Conservation (phyloP, 2,329 filamentous ascomycete genomes). For the Plenodomus lindquistii region DNA sequence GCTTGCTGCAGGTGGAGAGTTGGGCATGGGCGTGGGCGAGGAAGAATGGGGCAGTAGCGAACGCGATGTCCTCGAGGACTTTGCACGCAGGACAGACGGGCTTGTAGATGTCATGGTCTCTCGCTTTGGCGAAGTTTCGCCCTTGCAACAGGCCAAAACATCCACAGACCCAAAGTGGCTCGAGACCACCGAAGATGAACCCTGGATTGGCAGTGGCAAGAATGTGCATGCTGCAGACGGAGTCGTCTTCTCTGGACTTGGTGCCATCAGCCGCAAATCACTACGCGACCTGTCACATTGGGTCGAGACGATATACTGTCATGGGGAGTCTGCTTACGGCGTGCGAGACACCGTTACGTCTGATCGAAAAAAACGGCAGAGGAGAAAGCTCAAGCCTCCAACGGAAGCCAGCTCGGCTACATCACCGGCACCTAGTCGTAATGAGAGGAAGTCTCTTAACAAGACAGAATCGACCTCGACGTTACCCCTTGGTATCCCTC, state of each 20-base stretch:
- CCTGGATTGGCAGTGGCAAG: constrained; percentile 75
- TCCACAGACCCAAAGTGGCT: constrained; percentile 27
- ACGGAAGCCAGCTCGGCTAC: constrained; percentile 3
- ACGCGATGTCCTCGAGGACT: constrained; percentile 88
- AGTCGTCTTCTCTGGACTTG: constrained; percentile 81
- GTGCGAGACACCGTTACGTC: constrained; percentile 77
- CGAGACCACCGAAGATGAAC: constrained; percentile 33
- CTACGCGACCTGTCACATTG: constrained; percentile 76
- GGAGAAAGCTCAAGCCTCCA: constrained; percentile 33
- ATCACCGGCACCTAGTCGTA: constrained; percentile 4
- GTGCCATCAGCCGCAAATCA: constrained; percentile 71
- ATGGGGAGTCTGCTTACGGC: constrained; percentile 84
- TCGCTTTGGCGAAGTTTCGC: constrained; percentile 70
- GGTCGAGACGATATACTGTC: constrained; percentile 85
- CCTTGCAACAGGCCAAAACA: constrained; percentile 29
- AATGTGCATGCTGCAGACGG: constrained; percentile 76
- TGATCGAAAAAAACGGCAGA: constrained; percentile 57
- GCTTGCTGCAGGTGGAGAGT: constrained; percentile 84
- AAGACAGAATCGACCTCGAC: constrained; percentile 6
- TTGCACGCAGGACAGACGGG: constrained; percentile 77
- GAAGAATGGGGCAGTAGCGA: constrained; percentile 94
- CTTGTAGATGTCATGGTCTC: constrained; percentile 87
- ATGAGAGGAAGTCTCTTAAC: constrained; percentile 4
- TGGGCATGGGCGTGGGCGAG: constrained; percentile 92
- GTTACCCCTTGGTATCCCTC: constrained; percentile 48